A percentile compares a stretch with the other conserved stretches of the same genome.
Conservation (phyloP, 176 grass and related monocot genomes). For the Thinopyrum elongatum region DNA sequence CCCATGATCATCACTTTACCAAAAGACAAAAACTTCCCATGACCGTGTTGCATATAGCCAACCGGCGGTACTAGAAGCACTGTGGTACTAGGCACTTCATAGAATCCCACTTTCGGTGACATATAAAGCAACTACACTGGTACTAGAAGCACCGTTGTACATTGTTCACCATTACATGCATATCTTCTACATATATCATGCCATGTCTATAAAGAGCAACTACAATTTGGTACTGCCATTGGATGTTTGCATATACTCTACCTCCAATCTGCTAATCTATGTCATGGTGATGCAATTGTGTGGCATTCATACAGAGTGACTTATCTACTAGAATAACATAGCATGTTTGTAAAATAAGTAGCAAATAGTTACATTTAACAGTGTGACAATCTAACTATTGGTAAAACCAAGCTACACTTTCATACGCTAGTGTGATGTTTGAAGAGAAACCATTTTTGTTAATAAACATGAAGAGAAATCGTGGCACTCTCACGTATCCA, state of each 20-base stretch:
- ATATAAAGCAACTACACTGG: neutral
- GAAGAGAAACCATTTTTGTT: neutral
- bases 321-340: neutral
- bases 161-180: neutral
- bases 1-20: neutral
- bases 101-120: neutral
- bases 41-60: neutral
- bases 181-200: neutral
- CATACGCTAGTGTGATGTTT: neutral
- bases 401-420: neutral
- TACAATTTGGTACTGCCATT: too few species aligned
- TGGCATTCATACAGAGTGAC: neutral
- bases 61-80: too few species aligned
- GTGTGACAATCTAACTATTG: neutral
- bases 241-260: too few species aligned
- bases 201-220: neutral
- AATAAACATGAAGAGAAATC: neutral
- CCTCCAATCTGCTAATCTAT: neutral
- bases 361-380: neutral
- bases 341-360: neutral
- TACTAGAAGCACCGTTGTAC: neutral
- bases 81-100: neutral
- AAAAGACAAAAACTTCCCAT: neutral
- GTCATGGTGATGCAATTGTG: neutral
- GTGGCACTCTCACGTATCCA: neutral